Evolutionary conservation across 371 early-diverging fungal genomes (phyloP).

Genomic region (Batkoa obscura): DNA sequence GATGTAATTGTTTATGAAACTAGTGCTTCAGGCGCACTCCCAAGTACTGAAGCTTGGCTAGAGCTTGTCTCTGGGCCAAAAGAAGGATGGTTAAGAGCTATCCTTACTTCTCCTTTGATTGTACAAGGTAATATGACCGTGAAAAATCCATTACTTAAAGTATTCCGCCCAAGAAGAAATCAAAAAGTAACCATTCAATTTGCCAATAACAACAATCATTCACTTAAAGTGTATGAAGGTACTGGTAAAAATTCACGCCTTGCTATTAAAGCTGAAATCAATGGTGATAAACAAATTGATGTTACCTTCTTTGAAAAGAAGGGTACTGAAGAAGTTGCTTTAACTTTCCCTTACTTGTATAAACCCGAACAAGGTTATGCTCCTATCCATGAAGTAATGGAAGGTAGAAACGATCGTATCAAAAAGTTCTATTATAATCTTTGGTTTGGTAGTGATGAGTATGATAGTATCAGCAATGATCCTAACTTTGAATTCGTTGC

Average conservation of each 20-base stretch:
- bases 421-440: conserved; percentile 78
- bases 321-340: conserved; percentile 27
- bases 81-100: conserved; percentile 70
- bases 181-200: conserved; percentile 52
- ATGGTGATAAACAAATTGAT: conserved; percentile 34
- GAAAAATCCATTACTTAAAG: conserved; percentile 56
- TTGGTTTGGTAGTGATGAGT: conserved; percentile 51
- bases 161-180: conserved; percentile 63
- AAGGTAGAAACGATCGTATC: conserved; percentile 81
- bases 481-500: conserved; percentile 39
- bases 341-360: conserved; percentile 62
- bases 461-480: conserved; percentile 26
- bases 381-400: conserved; percentile 83
- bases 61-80: conserved; percentile 49
- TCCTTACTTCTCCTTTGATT: conserved; percentile 60
- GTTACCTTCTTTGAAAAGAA: conserved; percentile 55
- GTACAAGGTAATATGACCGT: conserved; percentile 58
- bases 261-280: conserved; percentile 37
- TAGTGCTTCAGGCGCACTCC: conserved; percentile 26
- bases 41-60: conserved; percentile 48
- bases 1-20: conserved; percentile 24
- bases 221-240: conserved; percentile 32
- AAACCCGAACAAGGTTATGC: conserved; percentile 59
- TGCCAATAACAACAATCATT: conserved; percentile 30
- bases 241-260: conserved; percentile 26